Conservation (phyloP, 345 rosid species). For the Aegle marmelos region DNA sequence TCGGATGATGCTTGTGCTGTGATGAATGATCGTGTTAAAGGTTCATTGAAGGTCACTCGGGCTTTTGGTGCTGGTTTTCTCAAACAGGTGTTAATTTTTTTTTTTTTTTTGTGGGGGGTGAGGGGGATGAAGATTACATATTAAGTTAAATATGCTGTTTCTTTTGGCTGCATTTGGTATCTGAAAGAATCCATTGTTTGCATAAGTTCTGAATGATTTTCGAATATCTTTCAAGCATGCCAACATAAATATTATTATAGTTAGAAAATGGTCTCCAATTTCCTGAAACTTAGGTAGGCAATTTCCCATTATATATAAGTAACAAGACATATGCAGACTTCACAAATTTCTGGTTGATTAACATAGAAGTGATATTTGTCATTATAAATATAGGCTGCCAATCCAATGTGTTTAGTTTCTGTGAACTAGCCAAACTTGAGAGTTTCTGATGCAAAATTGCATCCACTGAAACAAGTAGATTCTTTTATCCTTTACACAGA, state of each 20-base stretch:
- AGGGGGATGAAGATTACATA: background rate
- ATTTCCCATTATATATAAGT: no score
- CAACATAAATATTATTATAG: background rate
- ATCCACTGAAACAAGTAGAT: background rate
- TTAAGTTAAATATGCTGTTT: background rate
- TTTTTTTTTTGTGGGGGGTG: no score
- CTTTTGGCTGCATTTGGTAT: background rate
- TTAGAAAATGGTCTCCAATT: background rate
- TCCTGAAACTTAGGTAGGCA: background rate
- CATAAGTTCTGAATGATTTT: background rate
- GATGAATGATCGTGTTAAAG: slow-evolving; percentile 84
- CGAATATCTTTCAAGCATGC: background rate
- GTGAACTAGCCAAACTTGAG: background rate
- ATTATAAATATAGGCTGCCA: background rate
- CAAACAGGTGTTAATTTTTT: slow-evolving; percentile 55
- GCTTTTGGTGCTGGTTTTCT: slow-evolving; percentile 97
- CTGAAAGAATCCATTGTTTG: background rate
- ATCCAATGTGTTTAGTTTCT: background rate
- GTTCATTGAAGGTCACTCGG: slow-evolving; percentile 90
- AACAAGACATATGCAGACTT: no score
- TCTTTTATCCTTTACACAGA: background rate
- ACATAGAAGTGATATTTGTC: background rate
- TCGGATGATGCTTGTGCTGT: slow-evolving; percentile 70
- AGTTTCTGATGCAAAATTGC: background rate
- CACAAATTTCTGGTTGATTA: background rate